Evolutionary conservation across 495 filamentous ascomycete genomes (phyloP).

Genomic region (Terfezia claveryi): DNA sequence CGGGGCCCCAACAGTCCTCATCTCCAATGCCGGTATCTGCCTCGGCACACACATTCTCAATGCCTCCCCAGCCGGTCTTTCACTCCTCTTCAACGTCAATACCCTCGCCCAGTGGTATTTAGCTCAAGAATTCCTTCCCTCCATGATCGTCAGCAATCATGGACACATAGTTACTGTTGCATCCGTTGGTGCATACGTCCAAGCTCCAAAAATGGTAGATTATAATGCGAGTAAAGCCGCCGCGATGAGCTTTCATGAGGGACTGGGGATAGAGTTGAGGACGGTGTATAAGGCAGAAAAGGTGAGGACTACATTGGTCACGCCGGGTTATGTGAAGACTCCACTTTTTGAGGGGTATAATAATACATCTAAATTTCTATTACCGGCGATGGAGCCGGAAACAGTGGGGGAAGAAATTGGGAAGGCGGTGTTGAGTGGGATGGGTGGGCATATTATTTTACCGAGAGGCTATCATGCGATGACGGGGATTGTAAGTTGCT

Average conservation of each 20-base stretch:
- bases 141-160: conserved; percentile 40
- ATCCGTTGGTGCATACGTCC: conserved; percentile 35
- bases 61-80: conserved; percentile 31
- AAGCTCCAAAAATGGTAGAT: conserved; percentile 42
- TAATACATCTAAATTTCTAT: conserved; percentile 29
- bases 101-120: conserved; percentile 45
- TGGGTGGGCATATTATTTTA: conserved; percentile 35
- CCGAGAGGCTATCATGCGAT: conserved; percentile 20
- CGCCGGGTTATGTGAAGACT: conserved; percentile 41
- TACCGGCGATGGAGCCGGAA: conserved; percentile 35
- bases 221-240: conserved; percentile 50
- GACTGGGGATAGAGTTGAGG: conserved; percentile 37
- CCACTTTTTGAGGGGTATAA: conserved; percentile 37
- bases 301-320: conserved; percentile 41
- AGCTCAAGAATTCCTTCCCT: conserved; percentile 41
- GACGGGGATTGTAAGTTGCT: neutral
- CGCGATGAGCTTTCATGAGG: conserved; percentile 45
- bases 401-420: conserved; percentile 45
- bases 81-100: conserved; percentile 52
- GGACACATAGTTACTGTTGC: conserved; percentile 57
- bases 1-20: conserved; percentile 44
- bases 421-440: conserved; percentile 32
- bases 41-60: conserved; percentile 38
- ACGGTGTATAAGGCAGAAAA: conserved; percentile 38
- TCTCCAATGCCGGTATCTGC: conserved; percentile 54